These are phyloP conservation scores for Fusarium avenaceum DNA, from an alignment of 2,329 filamentous ascomycete species.

Conservation along the genomic window DNA sequence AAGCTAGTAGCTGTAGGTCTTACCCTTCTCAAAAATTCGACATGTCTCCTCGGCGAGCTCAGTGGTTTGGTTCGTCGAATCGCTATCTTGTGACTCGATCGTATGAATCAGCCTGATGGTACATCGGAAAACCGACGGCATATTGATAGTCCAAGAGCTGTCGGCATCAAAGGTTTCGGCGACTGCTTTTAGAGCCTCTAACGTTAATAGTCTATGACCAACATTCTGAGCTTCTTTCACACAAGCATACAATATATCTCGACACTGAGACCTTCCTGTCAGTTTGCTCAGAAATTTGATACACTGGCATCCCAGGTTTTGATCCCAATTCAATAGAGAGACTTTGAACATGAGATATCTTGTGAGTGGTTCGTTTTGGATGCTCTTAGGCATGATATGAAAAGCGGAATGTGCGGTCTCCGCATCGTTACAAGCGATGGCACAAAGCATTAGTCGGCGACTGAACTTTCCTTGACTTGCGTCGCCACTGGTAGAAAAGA, in stretches of 20 bases:
- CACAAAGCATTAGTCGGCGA: conserved; percentile 81
- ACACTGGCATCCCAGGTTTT: conserved; percentile 71
- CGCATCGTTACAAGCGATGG: conserved; percentile 62
- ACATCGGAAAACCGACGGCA: conserved; percentile 61
- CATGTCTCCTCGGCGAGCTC: conserved; percentile 65
- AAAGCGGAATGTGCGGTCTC: conserved; percentile 58
- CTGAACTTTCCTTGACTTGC: conserved; percentile 75
- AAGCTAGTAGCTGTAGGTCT: conserved; percentile 15
- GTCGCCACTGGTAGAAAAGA: conserved; percentile 76
- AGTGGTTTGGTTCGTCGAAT: neutral
- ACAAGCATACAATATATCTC: conserved; percentile 82
- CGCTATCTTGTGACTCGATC: conserved; percentile 54
- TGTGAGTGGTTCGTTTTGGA: conserved; percentile 73
- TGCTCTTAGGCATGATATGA: conserved; percentile 68
- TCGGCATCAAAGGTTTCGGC: conserved; percentile 47
- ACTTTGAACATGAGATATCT: conserved; percentile 82
- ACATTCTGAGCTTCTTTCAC: conserved; percentile 79
- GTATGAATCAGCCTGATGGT: conserved; percentile 65
- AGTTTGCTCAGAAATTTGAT: conserved; percentile 71
- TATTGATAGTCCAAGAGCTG: conserved; percentile 44
- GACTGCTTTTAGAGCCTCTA: conserved; percentile 55
- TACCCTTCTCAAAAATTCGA: conserved; percentile 62
- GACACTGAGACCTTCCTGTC: conserved; percentile 61
- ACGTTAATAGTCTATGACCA: conserved; percentile 71
- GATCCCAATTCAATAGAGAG: conserved; percentile 71